These are phyloP conservation scores for Suhomyces sp. DNA, from an alignment of 805 yeast genomes.

Conservation along the genomic window DNA sequence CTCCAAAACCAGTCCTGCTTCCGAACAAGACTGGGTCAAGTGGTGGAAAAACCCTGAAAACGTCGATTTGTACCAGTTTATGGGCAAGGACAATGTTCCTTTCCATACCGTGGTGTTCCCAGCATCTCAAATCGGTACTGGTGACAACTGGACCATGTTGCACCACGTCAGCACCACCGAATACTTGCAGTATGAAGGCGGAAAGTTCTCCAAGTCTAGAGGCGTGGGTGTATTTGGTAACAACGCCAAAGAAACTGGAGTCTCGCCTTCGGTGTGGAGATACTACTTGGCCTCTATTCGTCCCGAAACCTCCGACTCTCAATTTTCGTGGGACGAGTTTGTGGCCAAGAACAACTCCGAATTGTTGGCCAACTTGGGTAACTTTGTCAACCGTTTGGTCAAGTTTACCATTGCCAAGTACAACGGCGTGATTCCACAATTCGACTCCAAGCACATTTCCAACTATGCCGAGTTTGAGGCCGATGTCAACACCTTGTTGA, in stretches of 20 bases:
- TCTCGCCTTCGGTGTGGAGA: conserved; percentile 95
- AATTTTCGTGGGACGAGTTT: conserved; percentile 96
- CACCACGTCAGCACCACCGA: conserved; percentile 93
- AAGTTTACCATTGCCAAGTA: conserved; percentile 89
- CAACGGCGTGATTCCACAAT: conserved; percentile 83
- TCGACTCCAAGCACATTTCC: conserved; percentile 44
- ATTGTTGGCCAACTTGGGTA: conserved; percentile 92
- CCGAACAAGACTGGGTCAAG: conserved; percentile 58
- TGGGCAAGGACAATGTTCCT: conserved; percentile 99
- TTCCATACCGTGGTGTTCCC: conserved; percentile 99
- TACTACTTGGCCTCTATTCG: conserved; percentile 88
- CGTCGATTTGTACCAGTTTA: conserved; percentile 88
- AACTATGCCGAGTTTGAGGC: conserved; percentile 43
- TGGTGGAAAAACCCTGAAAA: conserved; percentile 97
- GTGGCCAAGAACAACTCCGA: conserved; percentile 92
- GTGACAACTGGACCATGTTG: conserved; percentile 84
- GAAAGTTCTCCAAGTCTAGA: conserved; percentile 97
- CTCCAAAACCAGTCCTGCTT: conserved; percentile 3
- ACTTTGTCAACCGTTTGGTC: conserved; percentile 89
- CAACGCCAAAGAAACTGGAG: conserved; percentile 90
- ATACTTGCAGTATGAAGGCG: conserved; percentile 95
- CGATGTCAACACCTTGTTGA: conserved; percentile 64
- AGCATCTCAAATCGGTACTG: conserved; percentile 83
- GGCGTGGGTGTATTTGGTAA: conserved; percentile 98
- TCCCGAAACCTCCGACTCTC: conserved; percentile 95